These are phyloP conservation scores for Naganishia friedmannii DNA, from an alignment of 768 basidiomycete species.

Conservation along the genomic window DNA sequence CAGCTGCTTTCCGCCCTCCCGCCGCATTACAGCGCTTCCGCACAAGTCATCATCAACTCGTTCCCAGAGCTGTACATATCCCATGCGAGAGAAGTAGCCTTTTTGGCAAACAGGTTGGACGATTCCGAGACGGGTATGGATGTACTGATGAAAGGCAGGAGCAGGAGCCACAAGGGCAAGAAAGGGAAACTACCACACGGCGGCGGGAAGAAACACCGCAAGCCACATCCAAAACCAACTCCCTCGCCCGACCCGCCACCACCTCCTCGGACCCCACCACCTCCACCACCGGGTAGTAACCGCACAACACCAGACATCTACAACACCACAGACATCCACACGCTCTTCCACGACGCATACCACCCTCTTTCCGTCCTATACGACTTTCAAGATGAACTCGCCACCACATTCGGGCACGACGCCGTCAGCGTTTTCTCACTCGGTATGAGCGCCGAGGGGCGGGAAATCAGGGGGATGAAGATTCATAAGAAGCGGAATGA, in stretches of 20 bases:
- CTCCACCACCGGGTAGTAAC: conserved; percentile 32
- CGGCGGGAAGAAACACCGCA: conserved; percentile 14
- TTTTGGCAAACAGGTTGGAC: background rate
- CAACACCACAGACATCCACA: conserved; percentile 38
- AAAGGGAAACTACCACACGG: background rate
- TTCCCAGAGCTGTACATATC: conserved; percentile 9
- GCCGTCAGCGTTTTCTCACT: conserved; percentile 36
- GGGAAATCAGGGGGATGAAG: conserved; percentile 41
- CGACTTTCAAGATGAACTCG: conserved; percentile 41
- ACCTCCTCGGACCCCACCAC: conserved; percentile 13
- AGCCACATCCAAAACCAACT: background rate
- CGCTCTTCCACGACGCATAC: conserved; percentile 47
- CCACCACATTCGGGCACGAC: conserved; percentile 33
- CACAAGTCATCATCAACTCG: background rate
- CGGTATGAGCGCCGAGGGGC: conserved; percentile 42
- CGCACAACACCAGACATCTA: conserved; percentile 37
- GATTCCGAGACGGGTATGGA: background rate
- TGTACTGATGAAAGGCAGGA: background rate
- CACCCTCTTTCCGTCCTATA: conserved; percentile 43
- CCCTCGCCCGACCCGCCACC: conserved; percentile 20
- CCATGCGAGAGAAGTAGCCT: conserved; percentile 6
- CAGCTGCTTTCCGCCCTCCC: conserved; percentile 16
- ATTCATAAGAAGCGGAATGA: conserved; percentile 28
- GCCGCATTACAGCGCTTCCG: background rate
- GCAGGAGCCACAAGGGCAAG: background rate